Evolutionary conservation across 2,329 filamentous ascomycete species (phyloP), one percentile per base, ranked within the genome.

Genomic region (Calonectria pseudoturangicola): DNA sequence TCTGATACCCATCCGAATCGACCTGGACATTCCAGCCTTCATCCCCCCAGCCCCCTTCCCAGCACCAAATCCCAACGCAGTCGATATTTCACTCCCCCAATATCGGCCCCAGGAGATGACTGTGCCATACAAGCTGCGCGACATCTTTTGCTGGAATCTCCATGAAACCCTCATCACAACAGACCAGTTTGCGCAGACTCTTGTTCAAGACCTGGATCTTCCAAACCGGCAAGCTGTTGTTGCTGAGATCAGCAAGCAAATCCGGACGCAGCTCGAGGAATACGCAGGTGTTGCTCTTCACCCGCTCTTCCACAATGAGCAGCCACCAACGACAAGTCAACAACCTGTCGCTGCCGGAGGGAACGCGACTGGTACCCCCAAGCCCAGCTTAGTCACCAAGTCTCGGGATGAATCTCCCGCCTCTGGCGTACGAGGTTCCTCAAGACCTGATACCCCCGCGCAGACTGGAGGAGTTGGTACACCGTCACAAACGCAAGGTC

Each of bases 111-210:
- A 93, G 68, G 96, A 98, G 74, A 85, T 91, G 73, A 95, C 95
- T 16, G 92, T 95, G 0, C 93, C 95, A 3, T 98, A 95, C 84
- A 92, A 97, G 74, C 88, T 99, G 70, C 95, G 97, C 80, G 97
- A 99, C 79, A 93, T 94, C n/a, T 98, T 99, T 80, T 86, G 98
- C 66, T 99, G 97, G 97, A 99, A 99, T 80, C 89, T 99, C 16
- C 96, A 98, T 84, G 97, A 99, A 86, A 94, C 95, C 0, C 88
- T 98, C 71, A 94, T 96, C 65, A 99, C 97, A 0, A 98, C 97
- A 0, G 97, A 99, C 81, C 94, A 98, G 81, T 99, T 98, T 82
- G 97, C 97, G n/a, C 91, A 94, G 78, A 92, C 90, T 2, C 92
- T 98, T 76, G 96, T 98, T 1, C 95, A 98, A 76, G 97, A 99